Percentiles rank a stretch among this genome's conserved stretches.
Evolutionary conservation across 1,139 yeast genomes (phyloP).

Genomic region (Magnusiomyces tetraspermus): DNA sequence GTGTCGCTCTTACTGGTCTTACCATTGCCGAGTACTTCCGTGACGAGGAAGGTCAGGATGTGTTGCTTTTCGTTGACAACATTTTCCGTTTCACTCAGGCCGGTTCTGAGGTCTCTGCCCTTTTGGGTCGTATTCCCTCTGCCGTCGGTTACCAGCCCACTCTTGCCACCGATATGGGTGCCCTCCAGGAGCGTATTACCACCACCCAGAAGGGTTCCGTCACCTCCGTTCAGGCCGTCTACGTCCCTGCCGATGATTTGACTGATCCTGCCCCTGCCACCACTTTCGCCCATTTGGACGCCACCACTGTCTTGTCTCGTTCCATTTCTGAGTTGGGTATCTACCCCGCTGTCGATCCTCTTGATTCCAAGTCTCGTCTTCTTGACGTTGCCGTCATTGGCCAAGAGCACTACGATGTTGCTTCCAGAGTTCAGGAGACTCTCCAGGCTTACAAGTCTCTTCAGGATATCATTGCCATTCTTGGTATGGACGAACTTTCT

Average conservation of each 20-base stretch:
- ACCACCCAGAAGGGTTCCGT: constrained; percentile 99
- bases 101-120: constrained; percentile 99
- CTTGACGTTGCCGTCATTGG: constrained; percentile 96
- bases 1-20: constrained; percentile 99
- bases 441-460: constrained; percentile 98
- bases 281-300: constrained; percentile 99
- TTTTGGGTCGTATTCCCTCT: constrained; percentile 99
- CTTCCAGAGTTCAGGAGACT: constrained; percentile 92
- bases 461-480: constrained; percentile 99
- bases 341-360: constrained; percentile 99
- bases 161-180: constrained; percentile 99
- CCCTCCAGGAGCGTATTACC: constrained; percentile 99
- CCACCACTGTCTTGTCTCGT: constrained; percentile 99
- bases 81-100: constrained; percentile 99
- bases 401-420: constrained; percentile 96
- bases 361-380: constrained; percentile 98
- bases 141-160: constrained; percentile 99
- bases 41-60: constrained; percentile 99
- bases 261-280: constrained; percentile 99
- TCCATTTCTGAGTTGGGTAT: constrained; percentile 99
- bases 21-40: constrained; percentile 99
- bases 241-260: constrained; percentile 99
- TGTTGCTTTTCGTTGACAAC: constrained; percentile 97
- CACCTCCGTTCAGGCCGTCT: constrained; percentile 99
- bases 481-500: constrained; percentile 99